Base-by-base conservation (phyloP, 169 alveolate genomes). In the Plasmodium blacklocki region DNA sequence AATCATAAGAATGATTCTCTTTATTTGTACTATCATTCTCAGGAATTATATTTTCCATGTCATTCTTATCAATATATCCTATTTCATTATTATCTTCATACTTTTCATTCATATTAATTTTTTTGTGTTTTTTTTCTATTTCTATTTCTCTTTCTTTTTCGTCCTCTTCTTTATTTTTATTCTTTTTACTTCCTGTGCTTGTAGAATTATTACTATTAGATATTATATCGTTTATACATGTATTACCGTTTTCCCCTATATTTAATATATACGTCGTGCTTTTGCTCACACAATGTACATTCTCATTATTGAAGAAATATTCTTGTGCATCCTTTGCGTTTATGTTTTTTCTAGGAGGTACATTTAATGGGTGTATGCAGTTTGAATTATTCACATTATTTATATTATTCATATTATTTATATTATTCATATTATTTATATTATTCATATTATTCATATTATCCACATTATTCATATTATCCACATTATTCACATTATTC, bases 201-300 rank as follows among this genome's bases (percentile, higher is more conserved):
- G 39, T 29, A 1, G 74, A 66, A n/a, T 66, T 32, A 43, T 26
- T 66, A n/a, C n/a, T 66, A 66, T 66, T 66, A 5, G 18, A 23
- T 21, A 29, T 32, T 9, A 21, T 66, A 32, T 66, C 74, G 23
- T 66, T 66, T 32, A 43, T 14, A 66, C 26, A 32, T 6, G 21
- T 32, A 66, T 43, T 66, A n/a, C 59, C 6, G 18, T 23, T 66
- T 29, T 66, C 43, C 43, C 43, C 15, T 7, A 26, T 6, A 21
- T 5, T 29, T 66, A 66, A 32, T 66, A 66, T 32, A 66, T 32
- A 66, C 9, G 49, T 63, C n/a, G 50, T 29, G 29, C 29, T 66
- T 32, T 23, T 14, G 11, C 56, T 29, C 39, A n/a, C 12, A 32
- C 74, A n/a, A n/a, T 26, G 9, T 9, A n/a, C 1, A 15, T 52